phyloP scores from a whole-genome alignment of 257 asterid genomes.

The Nicotiana attenuata region DNA sequence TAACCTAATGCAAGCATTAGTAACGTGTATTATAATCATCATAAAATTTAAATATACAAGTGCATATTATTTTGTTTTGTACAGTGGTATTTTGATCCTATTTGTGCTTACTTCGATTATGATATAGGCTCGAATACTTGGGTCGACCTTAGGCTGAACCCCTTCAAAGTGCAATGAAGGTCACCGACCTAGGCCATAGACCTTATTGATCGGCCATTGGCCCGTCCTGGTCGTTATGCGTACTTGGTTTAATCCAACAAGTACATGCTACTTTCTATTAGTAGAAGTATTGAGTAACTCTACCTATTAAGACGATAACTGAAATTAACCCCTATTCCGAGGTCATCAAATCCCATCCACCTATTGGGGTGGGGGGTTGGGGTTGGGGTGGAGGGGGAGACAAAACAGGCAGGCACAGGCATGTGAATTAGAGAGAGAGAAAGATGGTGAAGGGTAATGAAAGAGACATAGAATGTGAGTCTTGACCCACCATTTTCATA shows the following conservation, averaged over 20 bases:
- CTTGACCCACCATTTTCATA: constrained; percentile 7
- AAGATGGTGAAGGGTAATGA: constrained; percentile 2
- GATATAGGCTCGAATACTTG: too few species aligned
- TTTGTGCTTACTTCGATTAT: too few species aligned
- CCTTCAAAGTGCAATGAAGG: too few species aligned
- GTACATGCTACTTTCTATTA: background rate
- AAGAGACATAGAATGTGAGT: background rate
- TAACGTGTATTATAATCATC: too few species aligned
- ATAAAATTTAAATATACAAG: too few species aligned
- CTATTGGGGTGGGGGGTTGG: background rate
- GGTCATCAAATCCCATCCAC: background rate
- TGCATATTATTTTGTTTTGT: too few species aligned
- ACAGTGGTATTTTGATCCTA: too few species aligned
- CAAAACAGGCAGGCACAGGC: constrained; percentile 9
- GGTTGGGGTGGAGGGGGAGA: background rate
- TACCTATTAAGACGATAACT: background rate
- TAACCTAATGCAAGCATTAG: too few species aligned
- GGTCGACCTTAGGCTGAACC: too few species aligned
- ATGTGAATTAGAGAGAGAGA: background rate
- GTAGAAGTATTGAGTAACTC: background rate
- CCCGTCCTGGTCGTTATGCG: background rate
- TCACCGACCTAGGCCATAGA: too few species aligned
- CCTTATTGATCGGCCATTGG: too few species aligned
- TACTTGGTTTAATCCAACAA: background rate
- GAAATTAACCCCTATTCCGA: background rate